These are phyloP conservation scores for Nakaseomyces delphensis DNA, from an alignment of 1,139 yeast genomes.

Conservation along the genomic window DNA sequence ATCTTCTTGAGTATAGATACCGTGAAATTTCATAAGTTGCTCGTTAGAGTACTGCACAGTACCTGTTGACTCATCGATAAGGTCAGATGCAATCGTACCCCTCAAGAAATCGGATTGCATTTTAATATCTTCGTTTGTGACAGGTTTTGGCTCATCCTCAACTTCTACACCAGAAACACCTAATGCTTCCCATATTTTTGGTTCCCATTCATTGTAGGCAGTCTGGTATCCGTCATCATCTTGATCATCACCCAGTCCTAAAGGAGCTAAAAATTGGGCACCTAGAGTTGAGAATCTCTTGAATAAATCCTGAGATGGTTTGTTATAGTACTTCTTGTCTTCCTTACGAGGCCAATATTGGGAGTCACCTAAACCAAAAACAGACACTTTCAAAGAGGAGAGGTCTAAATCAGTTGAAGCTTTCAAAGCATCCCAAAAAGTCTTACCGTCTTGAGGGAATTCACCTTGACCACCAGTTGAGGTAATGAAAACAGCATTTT, in stretches of 20 bases:
- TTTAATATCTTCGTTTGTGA: constrained; percentile 95
- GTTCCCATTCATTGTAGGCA: constrained; percentile 83
- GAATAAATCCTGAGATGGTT: constrained; percentile 73
- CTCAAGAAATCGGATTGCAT: constrained; percentile 75
- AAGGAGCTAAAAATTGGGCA: constrained; percentile 59
- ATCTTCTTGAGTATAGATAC: constrained; percentile 98
- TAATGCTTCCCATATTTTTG: constrained; percentile 74
- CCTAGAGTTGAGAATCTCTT: constrained; percentile 61
- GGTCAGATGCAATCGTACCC: constrained; percentile 88
- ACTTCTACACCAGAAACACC: constrained; percentile 81
- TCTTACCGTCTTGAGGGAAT: constrained; percentile 90
- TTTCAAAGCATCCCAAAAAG: constrained; percentile 80
- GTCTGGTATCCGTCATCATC: constrained; percentile 93
- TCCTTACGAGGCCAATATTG: constrained; percentile 96
- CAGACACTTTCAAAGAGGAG: constrained; percentile 58
- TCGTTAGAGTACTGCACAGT: constrained; percentile 90
- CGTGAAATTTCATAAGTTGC: constrained; percentile 94
- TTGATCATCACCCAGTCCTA: constrained; percentile 94
- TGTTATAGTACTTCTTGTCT: constrained; percentile 87
- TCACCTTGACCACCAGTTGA: constrained; percentile 99
- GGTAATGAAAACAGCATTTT: constrained; percentile 69
- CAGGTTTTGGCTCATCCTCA: constrained; percentile 91
- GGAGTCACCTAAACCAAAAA: constrained; percentile 90
- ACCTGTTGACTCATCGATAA: constrained; percentile 76
- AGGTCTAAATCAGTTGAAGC: constrained; percentile 63